Evolutionary conservation across 2,329 filamentous ascomycete genomes (phyloP).

Genomic region (Drechslerella dactyloides): DNA sequence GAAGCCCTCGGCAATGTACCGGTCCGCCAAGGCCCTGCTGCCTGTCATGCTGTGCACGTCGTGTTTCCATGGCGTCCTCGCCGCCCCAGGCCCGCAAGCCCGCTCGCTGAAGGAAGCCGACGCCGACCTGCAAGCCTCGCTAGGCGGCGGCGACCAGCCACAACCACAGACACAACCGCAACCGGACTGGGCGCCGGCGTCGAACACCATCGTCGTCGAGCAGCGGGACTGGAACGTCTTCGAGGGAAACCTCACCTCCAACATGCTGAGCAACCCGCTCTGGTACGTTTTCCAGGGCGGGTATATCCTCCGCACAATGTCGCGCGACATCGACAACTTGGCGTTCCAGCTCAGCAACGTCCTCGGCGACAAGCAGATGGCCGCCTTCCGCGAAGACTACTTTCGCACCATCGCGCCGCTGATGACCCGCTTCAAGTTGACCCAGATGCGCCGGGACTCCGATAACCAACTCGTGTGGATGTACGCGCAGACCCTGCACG

Average conservation of each 20-base stretch:
- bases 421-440: constrained; percentile 16
- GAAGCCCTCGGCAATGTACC: not conserved
- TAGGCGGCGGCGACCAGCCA: not conserved
- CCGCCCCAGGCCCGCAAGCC: constrained; percentile 9
- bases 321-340: constrained; percentile 15
- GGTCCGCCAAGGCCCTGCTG: not conserved
- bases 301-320: constrained; percentile 11
- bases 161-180: not conserved
- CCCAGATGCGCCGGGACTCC: not conserved
- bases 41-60: not conserved
- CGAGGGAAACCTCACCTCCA: constrained; percentile 10
- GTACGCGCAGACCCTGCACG: not conserved
- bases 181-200: constrained; percentile 15
- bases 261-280: constrained; percentile 27
- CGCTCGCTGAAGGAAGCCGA: not conserved
- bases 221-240: constrained; percentile 26
- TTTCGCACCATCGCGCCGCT: constrained; percentile 25
- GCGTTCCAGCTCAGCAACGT: not conserved
- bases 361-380: constrained; percentile 2
- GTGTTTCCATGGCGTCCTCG: not conserved
- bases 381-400: constrained; percentile 10
- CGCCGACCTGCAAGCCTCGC: too few relatives aligned
- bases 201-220: constrained; percentile 15
- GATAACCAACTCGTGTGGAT: not conserved
- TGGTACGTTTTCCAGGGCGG: constrained; percentile 26